phyloP scores from a whole-genome alignment of 306 rosid genomes.

The Sphenostylis stenocarpa region DNA sequence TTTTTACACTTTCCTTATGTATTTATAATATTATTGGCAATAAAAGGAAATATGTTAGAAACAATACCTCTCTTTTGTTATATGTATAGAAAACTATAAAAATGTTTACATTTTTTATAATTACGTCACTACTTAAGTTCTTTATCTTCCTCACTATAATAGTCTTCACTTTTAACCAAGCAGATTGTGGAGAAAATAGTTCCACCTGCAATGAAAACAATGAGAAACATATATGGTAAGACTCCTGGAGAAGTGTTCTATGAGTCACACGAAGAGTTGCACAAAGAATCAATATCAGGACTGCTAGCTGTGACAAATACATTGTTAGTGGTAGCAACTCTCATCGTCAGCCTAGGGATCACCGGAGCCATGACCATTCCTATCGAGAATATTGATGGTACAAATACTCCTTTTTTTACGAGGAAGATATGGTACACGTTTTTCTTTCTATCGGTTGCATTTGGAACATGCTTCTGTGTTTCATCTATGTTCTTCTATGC shows the following conservation, averaged over 20 bases:
- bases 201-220: neutral
- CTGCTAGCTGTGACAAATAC: neutral
- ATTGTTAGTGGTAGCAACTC: neutral
- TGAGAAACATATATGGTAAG: neutral
- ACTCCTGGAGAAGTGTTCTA: neutral
- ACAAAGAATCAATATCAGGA: neutral
- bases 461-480: neutral
- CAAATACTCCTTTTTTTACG: neutral
- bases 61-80: too few species aligned
- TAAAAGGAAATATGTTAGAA: too few species aligned
- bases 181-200: neutral
- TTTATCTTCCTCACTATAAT: neutral
- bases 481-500: neutral
- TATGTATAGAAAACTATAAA: too few species aligned
- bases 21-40: too few species aligned
- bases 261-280: neutral
- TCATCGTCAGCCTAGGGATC: neutral
- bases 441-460: neutral
- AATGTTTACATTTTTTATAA: neutral
- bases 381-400: neutral
- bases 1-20: neutral
- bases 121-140: neutral
- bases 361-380: neutral
- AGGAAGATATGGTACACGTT: neutral
- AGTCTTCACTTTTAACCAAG: neutral